phyloP scores from a whole-genome alignment of 768 basidiomycete species.

The Hemileccinum rubropunctum region DNA sequence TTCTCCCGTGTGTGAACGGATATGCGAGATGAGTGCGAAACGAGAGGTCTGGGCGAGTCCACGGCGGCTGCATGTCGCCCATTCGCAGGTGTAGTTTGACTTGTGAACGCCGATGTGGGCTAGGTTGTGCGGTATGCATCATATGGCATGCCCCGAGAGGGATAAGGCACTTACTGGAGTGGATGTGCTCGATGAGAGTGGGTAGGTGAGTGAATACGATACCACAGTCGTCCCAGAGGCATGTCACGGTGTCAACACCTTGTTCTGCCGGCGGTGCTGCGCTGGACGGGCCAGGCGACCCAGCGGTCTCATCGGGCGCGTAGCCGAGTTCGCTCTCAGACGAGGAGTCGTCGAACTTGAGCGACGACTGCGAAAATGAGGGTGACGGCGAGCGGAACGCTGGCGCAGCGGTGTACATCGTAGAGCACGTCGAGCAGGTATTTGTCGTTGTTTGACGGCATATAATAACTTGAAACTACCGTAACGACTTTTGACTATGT shows the following conservation, averaged over 20 bases:
- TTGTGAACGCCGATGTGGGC: constrained; percentile 83
- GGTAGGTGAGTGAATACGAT: constrained; percentile 68
- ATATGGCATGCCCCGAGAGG: no score
- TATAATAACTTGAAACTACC: no score
- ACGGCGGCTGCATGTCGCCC: constrained; percentile 76
- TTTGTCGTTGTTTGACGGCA: constrained; percentile 20
- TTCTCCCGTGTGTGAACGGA: constrained; percentile 91
- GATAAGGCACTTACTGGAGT: constrained; percentile 54
- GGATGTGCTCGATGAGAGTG: constrained; percentile 79
- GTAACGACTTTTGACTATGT: no score
- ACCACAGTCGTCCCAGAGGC: constrained; percentile 84
- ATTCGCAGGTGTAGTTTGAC: constrained; percentile 86
- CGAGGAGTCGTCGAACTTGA: constrained; percentile 25
- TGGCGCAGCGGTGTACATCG: constrained; percentile 37
- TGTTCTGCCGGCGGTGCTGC: constrained; percentile 18
- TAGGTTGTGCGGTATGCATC: constrained; percentile 24
- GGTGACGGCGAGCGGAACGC: constrained; percentile 42
- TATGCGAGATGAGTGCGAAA: constrained; percentile 87
- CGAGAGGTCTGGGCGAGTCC: constrained; percentile 85
- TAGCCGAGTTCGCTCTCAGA: constrained; percentile 24
- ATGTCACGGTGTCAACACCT: constrained; percentile 60
- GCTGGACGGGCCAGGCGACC: constrained; percentile 23
- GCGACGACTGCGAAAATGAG: constrained; percentile 35
- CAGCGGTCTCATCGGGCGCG: constrained; percentile 13
- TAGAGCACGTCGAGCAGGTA: constrained; percentile 17